phyloP scores from a whole-genome alignment of 306 rosid genomes.

The Pachyrhizus erosus region DNA sequence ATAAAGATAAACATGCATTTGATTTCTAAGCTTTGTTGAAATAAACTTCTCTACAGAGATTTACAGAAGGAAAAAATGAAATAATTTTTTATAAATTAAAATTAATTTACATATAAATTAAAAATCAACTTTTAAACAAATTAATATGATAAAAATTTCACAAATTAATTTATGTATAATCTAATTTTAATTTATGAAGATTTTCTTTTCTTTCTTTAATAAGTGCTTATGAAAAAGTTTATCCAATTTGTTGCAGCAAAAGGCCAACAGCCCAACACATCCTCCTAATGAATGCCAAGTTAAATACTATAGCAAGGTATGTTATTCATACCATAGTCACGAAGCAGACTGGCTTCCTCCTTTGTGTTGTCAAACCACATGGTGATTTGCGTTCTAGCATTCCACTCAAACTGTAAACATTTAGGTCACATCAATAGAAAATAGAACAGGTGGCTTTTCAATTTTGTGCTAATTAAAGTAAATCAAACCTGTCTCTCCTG shows the following conservation, averaged over 20 bases:
- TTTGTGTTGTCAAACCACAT: conserved; percentile 93
- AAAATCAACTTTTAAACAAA: neutral
- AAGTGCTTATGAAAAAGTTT: too few relatives aligned
- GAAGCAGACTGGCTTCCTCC: conserved; percentile 85
- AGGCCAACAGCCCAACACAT: neutral
- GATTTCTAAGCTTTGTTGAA: neutral
- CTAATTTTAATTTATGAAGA: neutral
- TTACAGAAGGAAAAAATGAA: neutral
- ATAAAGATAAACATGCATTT: neutral
- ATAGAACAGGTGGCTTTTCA: neutral
- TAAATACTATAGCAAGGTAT: conserved; percentile 10
- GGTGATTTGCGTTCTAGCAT: conserved; percentile 92
- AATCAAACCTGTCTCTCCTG: conserved; percentile 73
- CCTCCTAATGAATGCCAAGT: neutral
- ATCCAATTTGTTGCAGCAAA: too few relatives aligned
- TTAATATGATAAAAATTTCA: neutral
- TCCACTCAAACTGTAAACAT: conserved; percentile 82
- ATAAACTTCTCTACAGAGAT: neutral
- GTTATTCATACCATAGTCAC: conserved; percentile 72
- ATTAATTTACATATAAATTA: too few relatives aligned
- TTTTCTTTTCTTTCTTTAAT: neutral
- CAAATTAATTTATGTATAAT: neutral
- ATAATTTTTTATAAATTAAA: neutral
- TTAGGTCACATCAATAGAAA: conserved; percentile 36
- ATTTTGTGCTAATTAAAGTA: conserved; percentile 1